Percentiles rank a stretch among this genome's conserved stretches.
phyloP scores from a whole-genome alignment of 2,329 filamentous ascomycete genomes.

The Coniella vitis region DNA sequence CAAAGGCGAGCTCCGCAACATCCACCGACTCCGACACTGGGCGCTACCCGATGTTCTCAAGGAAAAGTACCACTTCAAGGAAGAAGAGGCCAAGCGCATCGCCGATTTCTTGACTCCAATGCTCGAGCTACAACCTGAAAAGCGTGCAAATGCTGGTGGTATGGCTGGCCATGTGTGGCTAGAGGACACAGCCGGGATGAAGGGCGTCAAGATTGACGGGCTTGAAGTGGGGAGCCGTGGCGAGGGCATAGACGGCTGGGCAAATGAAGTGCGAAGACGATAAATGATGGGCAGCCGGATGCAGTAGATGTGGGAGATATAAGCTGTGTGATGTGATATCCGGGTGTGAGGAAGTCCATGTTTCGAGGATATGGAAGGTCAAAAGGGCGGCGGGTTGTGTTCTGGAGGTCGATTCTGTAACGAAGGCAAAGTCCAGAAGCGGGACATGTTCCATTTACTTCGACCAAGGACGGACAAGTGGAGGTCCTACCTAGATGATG shows the following conservation, averaged over 20 bases:
- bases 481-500: no score
- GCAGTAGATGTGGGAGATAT: not conserved
- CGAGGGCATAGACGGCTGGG: conserved; percentile 93
- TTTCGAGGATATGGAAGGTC: not conserved
- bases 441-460: no score
- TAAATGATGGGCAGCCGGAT: conserved; percentile 31
- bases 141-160: conserved; percentile 88
- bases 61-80: conserved; percentile 94
- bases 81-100: conserved; percentile 71
- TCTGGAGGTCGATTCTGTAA: no score
- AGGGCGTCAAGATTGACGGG: conserved; percentile 63
- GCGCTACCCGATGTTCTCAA: conserved; percentile 84
- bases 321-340: no score
- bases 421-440: no score
- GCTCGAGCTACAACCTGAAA: conserved; percentile 82
- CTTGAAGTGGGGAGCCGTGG: conserved; percentile 75
- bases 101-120: conserved; percentile 82
- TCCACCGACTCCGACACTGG: conserved; percentile 94
- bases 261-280: conserved; percentile 78
- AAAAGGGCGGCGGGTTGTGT: no score
- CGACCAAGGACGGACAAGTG: no score
- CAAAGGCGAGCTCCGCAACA: conserved; percentile 94
- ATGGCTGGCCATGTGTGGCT: conserved; percentile 85
- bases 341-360: no score
- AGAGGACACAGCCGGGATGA: conserved; percentile 83